Evolutionary conservation across 202 grass and related monocot species (phyloP).

Genomic region (Brachypodium distachyon): DNA sequence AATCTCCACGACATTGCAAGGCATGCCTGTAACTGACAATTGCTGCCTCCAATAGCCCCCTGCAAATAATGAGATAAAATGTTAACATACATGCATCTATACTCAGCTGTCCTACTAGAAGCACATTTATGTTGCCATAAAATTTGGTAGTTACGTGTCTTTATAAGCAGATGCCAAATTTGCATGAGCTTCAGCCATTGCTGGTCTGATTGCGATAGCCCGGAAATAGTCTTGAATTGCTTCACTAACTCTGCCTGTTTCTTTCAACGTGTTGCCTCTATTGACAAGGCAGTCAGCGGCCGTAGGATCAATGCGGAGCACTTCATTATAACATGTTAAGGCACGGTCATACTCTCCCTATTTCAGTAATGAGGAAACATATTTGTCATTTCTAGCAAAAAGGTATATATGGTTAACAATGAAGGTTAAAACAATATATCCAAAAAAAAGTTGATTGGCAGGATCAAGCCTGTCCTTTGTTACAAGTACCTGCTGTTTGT

Average conservation of each 20-base stretch:
- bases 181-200: conserved; percentile 44
- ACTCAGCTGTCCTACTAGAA: background rate
- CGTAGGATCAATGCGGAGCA: conserved; percentile 37
- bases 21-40: conserved; percentile 56
- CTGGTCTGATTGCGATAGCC: conserved; percentile 27
- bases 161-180: conserved; percentile 41
- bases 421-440: background rate
- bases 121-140: background rate
- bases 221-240: conserved; percentile 37
- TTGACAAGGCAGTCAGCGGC: conserved; percentile 28
- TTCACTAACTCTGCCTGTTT: conserved; percentile 35
- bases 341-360: conserved; percentile 31
- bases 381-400: background rate
- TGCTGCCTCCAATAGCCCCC: conserved; percentile 43
- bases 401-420: background rate
- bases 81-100: background rate
- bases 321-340: conserved; percentile 36
- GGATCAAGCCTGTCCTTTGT: background rate
- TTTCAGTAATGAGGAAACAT: background rate
- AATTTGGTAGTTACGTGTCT: conserved; percentile 25
- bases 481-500: conserved; percentile 33
- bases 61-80: conserved; percentile 6
- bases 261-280: conserved; percentile 42
- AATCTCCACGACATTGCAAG: conserved; percentile 42
- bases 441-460: background rate